Base-by-base conservation (phyloP, 129 eudicot species). In the Oenanthe sinensis region DNA sequence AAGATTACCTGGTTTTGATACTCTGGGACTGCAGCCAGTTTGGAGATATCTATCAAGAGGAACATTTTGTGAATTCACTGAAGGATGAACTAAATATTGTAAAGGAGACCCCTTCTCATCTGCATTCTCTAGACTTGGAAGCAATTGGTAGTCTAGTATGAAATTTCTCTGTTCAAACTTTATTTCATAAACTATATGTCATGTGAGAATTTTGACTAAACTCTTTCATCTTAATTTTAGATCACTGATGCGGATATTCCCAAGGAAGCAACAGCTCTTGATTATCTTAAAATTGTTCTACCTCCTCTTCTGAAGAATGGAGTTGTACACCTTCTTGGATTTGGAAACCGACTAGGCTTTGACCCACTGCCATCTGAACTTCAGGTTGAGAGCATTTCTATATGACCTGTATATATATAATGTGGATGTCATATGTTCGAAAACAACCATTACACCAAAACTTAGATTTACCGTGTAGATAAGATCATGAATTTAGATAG, bases 301-400 rank as follows among this genome's bases (percentile, higher is more conserved):
- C 99, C 97, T 26, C 46, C 88, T 78, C 90, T 95, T 26, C 73
- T 73, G 62, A 87, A 81, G 60, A 92, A 92, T 77, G 86, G 91
- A 78, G 86, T 91, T 46, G 96, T 95, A 68, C 97, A 95, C 85
- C 86, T 95, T 28, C 99, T 95, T 62, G 99, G 99, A 86, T 95
- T 81, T 77, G 99, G 97, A 75, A 95, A 95, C 75, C 89, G 99
- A 14, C 94, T 95, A 73, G 99, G 97, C 5, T 95, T 95, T 80
- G 97, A 92, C 71, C 96, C 96, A 42, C 75, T 95, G 82, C 94
- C 97, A 65, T 86, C 85, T 60, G 85, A 92, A 54, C 90, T 92
- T 77, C 99, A 95, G 91, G 99, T 95, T 68, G 70, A 75, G 77
- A 74, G n/a, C 33, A 19, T 50, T 43, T 24, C 24, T 40, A 15